phyloP scores from a whole-genome alignment of 1,139 yeast genomes.

The Zygotorulaspora mrakii region DNA sequence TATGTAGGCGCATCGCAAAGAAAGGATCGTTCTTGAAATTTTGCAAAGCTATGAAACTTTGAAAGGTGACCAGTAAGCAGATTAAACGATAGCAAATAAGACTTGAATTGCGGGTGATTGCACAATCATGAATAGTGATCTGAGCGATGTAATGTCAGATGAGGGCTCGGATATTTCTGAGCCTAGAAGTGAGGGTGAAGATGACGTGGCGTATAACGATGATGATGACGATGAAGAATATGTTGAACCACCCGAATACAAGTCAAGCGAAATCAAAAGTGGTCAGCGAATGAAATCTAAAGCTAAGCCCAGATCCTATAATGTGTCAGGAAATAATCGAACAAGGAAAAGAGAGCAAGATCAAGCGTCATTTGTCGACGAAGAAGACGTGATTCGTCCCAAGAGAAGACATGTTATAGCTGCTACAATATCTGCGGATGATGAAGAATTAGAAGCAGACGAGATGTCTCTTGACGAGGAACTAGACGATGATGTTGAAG shows the following conservation, averaged over 20 bases:
- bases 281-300: conserved; percentile 5
- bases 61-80: background rate
- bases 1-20: background rate
- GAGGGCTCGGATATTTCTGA: conserved; percentile 12
- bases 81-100: conserved; percentile 1
- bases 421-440: conserved; percentile 14
- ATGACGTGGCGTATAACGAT: conserved; percentile 12
- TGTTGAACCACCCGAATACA: conserved; percentile 11
- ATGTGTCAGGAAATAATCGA: conserved; percentile 4
- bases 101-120: background rate
- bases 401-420: conserved; percentile 10
- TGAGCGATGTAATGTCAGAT: conserved; percentile 15
- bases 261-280: conserved; percentile 2
- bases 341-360: conserved; percentile 7
- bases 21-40: conserved; percentile 2
- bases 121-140: conserved; percentile 17
- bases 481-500: conserved; percentile 25
- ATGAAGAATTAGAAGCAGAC: conserved; percentile 14
- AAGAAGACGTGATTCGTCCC: conserved; percentile 10
- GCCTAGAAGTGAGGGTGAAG: conserved; percentile 12
- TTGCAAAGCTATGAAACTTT: conserved; percentile 2
- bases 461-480: conserved; percentile 17
- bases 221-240: conserved; percentile 18
- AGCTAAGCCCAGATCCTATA: conserved; percentile 3
- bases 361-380: conserved; percentile 4